phyloP scores from a whole-genome alignment of 306 rosid species.

The Fragaria iinumae region DNA sequence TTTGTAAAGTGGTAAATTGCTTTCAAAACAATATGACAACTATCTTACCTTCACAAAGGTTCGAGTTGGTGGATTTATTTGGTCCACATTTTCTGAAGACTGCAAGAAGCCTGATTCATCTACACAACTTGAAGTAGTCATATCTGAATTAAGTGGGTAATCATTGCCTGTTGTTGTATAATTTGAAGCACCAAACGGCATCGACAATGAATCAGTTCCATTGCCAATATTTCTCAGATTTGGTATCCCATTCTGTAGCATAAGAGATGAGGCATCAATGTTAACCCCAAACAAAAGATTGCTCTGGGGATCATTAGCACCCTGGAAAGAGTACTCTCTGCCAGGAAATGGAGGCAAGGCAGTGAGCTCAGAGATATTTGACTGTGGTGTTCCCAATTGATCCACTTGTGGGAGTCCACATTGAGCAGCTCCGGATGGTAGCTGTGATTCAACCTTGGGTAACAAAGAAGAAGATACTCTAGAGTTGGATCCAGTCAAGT shows the following conservation, averaged over 20 bases:
- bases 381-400: constrained; percentile 45
- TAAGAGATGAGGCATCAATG: constrained; percentile 75
- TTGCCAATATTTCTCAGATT: constrained; percentile 50
- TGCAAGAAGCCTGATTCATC: constrained; percentile 71
- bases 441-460: constrained; percentile 70
- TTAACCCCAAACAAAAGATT: constrained; percentile 83
- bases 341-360: constrained; percentile 90
- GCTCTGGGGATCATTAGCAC: constrained; percentile 67
- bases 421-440: constrained; percentile 57
- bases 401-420: constrained; percentile 63
- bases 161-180: constrained; percentile 52
- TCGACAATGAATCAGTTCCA: constrained; percentile 44
- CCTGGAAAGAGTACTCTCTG: constrained; percentile 74
- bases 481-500: constrained; percentile 55
- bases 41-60: constrained; percentile 78
- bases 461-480: constrained; percentile 59
- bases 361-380: constrained; percentile 47
- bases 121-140: constrained; percentile 55
- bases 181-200: constrained; percentile 61
- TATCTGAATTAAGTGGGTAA: constrained; percentile 55
- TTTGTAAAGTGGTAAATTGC: background rate
- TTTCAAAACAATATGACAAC: background rate
- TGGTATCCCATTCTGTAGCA: constrained; percentile 65
- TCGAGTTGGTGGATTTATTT: constrained; percentile 52
- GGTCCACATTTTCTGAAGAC: constrained; percentile 59